Percentiles rank a stretch among this genome's conserved stretches.
Evolutionary conservation across 2,329 filamentous ascomycete genomes (phyloP).

Genomic region (Leptographium wingfieldii): DNA sequence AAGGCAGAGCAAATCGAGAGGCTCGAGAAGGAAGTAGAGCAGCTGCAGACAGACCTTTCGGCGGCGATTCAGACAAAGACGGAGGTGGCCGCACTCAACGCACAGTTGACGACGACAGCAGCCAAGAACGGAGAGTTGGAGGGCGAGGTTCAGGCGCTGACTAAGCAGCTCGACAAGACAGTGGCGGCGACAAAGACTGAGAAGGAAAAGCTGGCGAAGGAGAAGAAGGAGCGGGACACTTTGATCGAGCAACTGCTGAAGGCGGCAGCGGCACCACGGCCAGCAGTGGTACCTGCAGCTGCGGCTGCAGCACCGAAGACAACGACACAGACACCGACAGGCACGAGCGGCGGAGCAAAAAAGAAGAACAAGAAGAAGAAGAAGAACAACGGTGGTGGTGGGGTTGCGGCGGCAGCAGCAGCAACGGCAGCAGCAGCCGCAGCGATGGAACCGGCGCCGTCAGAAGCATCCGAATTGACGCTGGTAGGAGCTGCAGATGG

Average conservation of each 20-base stretch:
- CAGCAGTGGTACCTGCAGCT: neutral
- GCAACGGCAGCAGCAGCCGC: constrained; percentile 12
- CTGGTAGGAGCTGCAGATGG: constrained; percentile 13
- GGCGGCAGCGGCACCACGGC: neutral
- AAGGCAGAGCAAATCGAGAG: constrained; percentile 9
- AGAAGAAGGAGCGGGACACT: constrained; percentile 4
- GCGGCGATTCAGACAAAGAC: constrained; percentile 19
- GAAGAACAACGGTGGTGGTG: constrained; percentile 35
- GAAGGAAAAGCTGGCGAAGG: constrained; percentile 27
- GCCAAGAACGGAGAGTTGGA: constrained; percentile 27
- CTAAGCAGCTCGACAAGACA: constrained; percentile 29
- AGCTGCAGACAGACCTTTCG: constrained; percentile 24
- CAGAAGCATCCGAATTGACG: constrained; percentile 15
- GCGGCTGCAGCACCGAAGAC: constrained; percentile 3
- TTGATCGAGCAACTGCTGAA: constrained; percentile 5
- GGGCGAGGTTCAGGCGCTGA: constrained; percentile 26
- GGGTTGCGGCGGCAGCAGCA: constrained; percentile 22
- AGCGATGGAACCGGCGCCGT: constrained; percentile 23
- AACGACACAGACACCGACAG: neutral
- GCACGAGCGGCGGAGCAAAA: constrained; percentile 18
- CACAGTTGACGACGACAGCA: constrained; percentile 21
- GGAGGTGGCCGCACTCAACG: constrained; percentile 18
- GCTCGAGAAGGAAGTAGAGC: constrained; percentile 32
- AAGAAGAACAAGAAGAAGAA: constrained; percentile 91
- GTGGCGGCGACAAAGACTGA: constrained; percentile 31